phyloP scores from a whole-genome alignment of 192 early-diverging fungal species.

The Backusella macrospora region DNA sequence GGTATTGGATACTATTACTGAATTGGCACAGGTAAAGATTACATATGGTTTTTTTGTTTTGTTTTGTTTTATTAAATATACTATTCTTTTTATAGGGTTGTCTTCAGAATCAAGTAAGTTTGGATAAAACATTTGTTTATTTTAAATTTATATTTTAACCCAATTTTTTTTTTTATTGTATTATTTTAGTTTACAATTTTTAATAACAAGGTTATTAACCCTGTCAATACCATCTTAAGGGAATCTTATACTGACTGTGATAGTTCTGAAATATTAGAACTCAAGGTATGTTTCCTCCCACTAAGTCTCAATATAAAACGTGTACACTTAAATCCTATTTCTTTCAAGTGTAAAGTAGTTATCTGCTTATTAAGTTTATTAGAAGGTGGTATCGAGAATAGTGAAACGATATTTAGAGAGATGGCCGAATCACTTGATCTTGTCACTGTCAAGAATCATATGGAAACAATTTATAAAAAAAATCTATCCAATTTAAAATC shows the following conservation, averaged over 20 bases:
- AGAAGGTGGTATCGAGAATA: slow-evolving; percentile 32
- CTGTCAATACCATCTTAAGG: slow-evolving; percentile 27
- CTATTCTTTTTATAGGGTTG: slow-evolving; percentile 12
- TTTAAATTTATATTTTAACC: no score
- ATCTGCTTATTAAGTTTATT: slow-evolving; percentile 30
- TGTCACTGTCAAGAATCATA: slow-evolving; percentile 20
- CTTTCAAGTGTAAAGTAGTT: slow-evolving; percentile 28
- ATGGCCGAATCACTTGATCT: slow-evolving; percentile 27
- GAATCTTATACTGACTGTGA: slow-evolving; percentile 25
- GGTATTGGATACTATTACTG: slow-evolving; percentile 32
- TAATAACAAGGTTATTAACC: slow-evolving; percentile 31
- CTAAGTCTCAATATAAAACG: not conserved
- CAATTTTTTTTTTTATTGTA: not conserved
- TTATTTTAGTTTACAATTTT: slow-evolving; percentile 27
- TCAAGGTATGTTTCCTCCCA: slow-evolving; percentile 20
- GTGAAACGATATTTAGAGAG: slow-evolving; percentile 27
- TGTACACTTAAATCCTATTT: not conserved
- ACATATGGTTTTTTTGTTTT: not conserved
- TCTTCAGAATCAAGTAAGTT: slow-evolving; percentile 31
- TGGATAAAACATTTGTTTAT: no score
- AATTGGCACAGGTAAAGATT: slow-evolving; percentile 23
- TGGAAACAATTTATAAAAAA: slow-evolving; percentile 22
- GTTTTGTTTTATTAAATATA: not conserved
- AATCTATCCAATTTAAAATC: slow-evolving; percentile 15
- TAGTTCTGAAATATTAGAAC: slow-evolving; percentile 18